Base-by-base conservation (phyloP, 2,329 filamentous ascomycete genomes). In the Thielaviopsis punctulata region DNA sequence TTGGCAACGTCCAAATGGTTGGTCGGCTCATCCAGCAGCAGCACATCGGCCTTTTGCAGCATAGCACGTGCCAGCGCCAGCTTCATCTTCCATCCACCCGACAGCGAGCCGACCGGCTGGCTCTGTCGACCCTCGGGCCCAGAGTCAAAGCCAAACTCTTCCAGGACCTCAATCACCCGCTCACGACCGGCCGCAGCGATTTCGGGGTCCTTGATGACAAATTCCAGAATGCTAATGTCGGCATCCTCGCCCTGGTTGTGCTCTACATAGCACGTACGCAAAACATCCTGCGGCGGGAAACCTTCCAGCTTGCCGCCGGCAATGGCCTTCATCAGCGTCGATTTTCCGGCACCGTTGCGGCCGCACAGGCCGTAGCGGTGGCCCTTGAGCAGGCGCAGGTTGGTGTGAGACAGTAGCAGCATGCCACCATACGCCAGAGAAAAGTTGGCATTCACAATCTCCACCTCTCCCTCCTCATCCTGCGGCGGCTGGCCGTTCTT, bases 11-110 rank as follows among this genome's bases (percentile, higher is more conserved):
- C 92, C 65, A 98, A 73, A 69, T 98, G 92, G 73, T 98, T 98
- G 61, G 92, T 98, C 67, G 92, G 92, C 77, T 98, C 92, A 76
- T 98, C 92, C 54, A 98, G 80, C 49, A 98, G 75, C 54, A 98
- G 77, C 49, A 98, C 89, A 65, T 98, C 92, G n/a, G 92, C 90
- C 63, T 82, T 85, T 75, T 92, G 86, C 62, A 98, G 76, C 89
- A 98, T 96, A 58, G 92, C 92, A 62, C 92, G 80, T 50, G 92
- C 92, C 66, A 98, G 70, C 58, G 92, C 92, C 56, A 98, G 73
- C 80, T 98, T 98, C 92, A 98, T 98, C 78, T 96, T 96, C 92
- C 92, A 98, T 64, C 92, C 92, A 69, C 92, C 92, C 44, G 92
- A 96, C 33, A 98, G 71, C 19, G 90, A 95, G 60, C 92, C 92